These are phyloP conservation scores for Colletotrichum orchidophilum DNA, from an alignment of 2,329 filamentous ascomycete genomes.

Conservation along the genomic window DNA sequence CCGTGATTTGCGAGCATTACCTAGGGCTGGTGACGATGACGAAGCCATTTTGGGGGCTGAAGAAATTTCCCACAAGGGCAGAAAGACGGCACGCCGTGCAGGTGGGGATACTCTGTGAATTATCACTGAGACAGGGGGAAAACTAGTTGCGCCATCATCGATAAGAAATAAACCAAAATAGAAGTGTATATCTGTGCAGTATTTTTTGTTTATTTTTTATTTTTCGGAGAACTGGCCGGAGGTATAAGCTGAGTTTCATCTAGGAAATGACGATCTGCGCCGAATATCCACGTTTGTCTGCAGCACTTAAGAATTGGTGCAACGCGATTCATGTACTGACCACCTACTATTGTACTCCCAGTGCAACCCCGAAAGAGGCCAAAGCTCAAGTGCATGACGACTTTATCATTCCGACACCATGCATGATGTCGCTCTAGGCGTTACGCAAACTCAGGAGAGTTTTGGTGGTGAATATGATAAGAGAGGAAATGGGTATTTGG, in stretches of 20 bases:
- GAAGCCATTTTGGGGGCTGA: conserved; percentile 2
- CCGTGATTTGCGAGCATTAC: neutral
- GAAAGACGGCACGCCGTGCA: neutral
- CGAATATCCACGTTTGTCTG: neutral
- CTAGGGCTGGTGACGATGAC: neutral
- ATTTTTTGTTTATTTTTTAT: no score
- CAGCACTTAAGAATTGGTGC: neutral
- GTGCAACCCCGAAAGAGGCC: neutral
- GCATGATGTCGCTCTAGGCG: neutral
- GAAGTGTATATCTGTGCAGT: neutral
- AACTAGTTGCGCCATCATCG: neutral
- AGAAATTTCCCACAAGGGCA: neutral
- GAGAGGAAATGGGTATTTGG: neutral
- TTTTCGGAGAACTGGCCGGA: neutral
- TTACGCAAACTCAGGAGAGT: neutral
- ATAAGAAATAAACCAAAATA: neutral
- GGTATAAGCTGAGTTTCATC: neutral
- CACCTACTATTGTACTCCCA: no score
- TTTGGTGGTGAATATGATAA: neutral
- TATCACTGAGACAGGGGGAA: neutral
- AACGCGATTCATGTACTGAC: neutral
- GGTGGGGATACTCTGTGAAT: neutral
- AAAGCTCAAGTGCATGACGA: neutral
- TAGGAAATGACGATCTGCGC: conserved; percentile 6
- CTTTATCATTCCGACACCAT: neutral